phyloP scores from a whole-genome alignment of 495 filamentous ascomycete genomes.

The Penicillium egyptiacum region DNA sequence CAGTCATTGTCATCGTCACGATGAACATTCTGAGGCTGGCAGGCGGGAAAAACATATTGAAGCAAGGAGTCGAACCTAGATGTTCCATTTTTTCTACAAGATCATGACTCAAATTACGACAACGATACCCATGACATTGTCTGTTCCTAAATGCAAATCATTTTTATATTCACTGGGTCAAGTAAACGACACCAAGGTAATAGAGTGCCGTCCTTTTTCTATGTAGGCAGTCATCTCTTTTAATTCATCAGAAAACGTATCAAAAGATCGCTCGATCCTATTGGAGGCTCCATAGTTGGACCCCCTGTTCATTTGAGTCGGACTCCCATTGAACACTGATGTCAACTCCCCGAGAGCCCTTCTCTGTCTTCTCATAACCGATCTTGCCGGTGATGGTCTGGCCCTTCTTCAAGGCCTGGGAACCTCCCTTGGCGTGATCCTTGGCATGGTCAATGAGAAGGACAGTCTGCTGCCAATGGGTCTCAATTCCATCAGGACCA shows the following conservation, averaged over 20 bases:
- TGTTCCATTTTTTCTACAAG: background rate
- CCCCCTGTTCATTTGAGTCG: slow-evolving; percentile 33
- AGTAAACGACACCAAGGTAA: slow-evolving; percentile 6
- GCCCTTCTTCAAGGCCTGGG: slow-evolving; percentile 47
- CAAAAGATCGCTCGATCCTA: slow-evolving; percentile 17
- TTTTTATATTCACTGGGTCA: background rate
- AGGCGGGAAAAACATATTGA: slow-evolving; percentile 11
- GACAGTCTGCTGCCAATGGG: slow-evolving; percentile 55
- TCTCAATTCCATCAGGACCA: slow-evolving; percentile 51
- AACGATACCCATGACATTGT: slow-evolving; percentile 10
- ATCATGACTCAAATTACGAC: background rate
- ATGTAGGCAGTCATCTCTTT: slow-evolving; percentile 23
- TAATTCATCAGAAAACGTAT: slow-evolving; percentile 6
- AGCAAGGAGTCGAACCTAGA: background rate
- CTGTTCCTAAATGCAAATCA: slow-evolving; percentile 3
- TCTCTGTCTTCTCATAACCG: slow-evolving; percentile 50
- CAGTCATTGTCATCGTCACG: slow-evolving; percentile 18
- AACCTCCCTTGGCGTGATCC: slow-evolving; percentile 19
- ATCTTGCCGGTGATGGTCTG: slow-evolving; percentile 49
- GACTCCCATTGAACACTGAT: slow-evolving; percentile 51
- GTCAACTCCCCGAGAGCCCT: slow-evolving; percentile 47
- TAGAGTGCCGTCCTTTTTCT: slow-evolving; percentile 4
- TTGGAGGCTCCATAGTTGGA: slow-evolving; percentile 41
- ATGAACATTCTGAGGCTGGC: slow-evolving; percentile 11
- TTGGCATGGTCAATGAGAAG: slow-evolving; percentile 48